Evolutionary conservation across 768 basidiomycete species (phyloP), one percentile per base, ranked within the genome.

Genomic region (Termitomyces sp.): DNA sequence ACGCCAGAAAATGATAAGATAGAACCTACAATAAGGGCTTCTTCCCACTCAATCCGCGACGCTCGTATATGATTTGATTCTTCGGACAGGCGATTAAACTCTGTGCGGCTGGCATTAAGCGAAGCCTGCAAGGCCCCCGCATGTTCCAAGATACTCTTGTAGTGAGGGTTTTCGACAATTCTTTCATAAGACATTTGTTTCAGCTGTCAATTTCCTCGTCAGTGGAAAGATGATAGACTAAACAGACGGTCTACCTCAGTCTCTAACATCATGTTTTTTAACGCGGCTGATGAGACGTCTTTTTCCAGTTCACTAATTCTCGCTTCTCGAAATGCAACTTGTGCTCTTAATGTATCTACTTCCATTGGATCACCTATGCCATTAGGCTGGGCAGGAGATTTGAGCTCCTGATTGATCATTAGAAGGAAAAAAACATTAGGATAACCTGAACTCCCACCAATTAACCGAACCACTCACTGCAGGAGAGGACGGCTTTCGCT

Each of bases 381-480:
- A 59, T 80, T 79, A 17, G 61, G 35, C 52, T 69, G 72, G 32
- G 66, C 63, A 48, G 68, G 65, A 34, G 71, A 62, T 19, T 63
- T 61, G 19, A 70, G 65, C 17, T 67, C 78, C 85, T 88, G 66
- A 30, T 63, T 49, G 54, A 30, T 62, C 16, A 75, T 86, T 69
- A 84, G 81, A 76, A 70, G 40, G 1, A 27, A 62, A 65, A 49
- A 66, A 53, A 66, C 58, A 73, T 77, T 63, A 75, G 72, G 72
- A 74, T 67, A 70, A 69, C 70, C 70, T 73, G 73, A 72, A 75
- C 76, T 81, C 83, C 82, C 83, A 85, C 84, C 81, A 80, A 76
- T 79, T 75, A 75, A 79, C 73, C 76, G 73, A 77, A 75, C 77
- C 78, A 87, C 88, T 83, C 80, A 89, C 88, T 76, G 74, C 79